Base-by-base conservation (phyloP, 2,329 filamentous ascomycete genomes). In the Dactylellina parvicollis region DNA sequence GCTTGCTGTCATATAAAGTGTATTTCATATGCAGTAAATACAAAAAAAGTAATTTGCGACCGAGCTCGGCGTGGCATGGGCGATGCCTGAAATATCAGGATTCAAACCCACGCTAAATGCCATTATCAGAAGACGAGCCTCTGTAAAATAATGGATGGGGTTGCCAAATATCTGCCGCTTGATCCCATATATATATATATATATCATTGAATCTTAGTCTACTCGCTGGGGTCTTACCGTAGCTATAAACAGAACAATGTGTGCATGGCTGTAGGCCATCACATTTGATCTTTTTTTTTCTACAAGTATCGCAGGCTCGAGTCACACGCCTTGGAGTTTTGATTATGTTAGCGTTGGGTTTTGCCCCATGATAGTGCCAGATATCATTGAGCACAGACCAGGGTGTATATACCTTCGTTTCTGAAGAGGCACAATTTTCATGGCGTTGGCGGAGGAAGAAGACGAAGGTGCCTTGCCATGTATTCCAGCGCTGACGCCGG, bases 221-320 rank as follows among this genome's bases (percentile, higher is more conserved):
- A 5, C 30, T 32, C 5, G 5, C 38, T 66, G 30, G 78, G 5
- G 18, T 44, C 85, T 79, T 85, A 97, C 95, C 94, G 84, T 99
- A 99, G 80, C 92, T 97, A 81, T 99, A 99, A 54, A 98, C 92
- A 9, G 93, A 96, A 81, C 95, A 99, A 81, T 98, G 95, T 0
- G 93, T 97, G 81, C 91, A 95, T 8, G 91, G 91, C 80, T 93
- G 90, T 80, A 92, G 92, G 77, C 90, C 91, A 80, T 93, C 90
- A 77, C 90, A 94, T 80, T 93, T 94, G 79, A 94, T 94, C 81
- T 94, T 94, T 80, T 94, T 94, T 76, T 90, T 86, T 66, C 91
- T 86, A 79, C 91, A 94, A 80, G 93, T 90, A 77, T 92, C 91
- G 81, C 91, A 94, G 40, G 91, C 91, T 77, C 91, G 85, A 18